Conservation (phyloP, 2,329 filamentous ascomycete genomes). For the Cadophora malorum region DNA sequence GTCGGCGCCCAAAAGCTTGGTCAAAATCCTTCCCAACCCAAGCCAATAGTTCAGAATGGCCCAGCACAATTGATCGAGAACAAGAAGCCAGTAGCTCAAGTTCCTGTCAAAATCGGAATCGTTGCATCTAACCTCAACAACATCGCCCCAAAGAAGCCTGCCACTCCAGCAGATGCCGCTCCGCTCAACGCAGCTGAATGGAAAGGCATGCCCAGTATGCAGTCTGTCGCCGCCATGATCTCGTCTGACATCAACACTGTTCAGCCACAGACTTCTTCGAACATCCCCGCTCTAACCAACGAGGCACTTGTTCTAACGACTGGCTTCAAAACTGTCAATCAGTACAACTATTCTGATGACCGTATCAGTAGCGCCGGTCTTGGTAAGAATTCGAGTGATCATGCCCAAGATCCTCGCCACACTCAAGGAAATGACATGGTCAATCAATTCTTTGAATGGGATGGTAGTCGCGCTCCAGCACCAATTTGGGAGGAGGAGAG, state of each 20-base stretch:
- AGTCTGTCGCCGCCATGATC: constrained; percentile 10
- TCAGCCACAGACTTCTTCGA: constrained; percentile 2
- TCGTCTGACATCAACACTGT: constrained; percentile 16
- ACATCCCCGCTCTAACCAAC: constrained; percentile 17
- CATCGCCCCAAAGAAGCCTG: background rate
- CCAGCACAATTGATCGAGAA: background rate
- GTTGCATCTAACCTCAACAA: background rate
- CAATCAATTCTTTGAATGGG: constrained; percentile 37
- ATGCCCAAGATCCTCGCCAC: constrained; percentile 32
- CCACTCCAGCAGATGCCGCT: background rate
- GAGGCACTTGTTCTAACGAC: constrained; percentile 22
- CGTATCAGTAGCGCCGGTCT: constrained; percentile 23
- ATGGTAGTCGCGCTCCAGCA: constrained; percentile 34
- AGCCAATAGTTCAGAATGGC: background rate
- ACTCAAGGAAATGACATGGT: constrained; percentile 33
- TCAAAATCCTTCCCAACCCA: background rate
- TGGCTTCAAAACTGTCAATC: constrained; percentile 19
- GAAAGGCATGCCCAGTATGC: constrained; percentile 8
- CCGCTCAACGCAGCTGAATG: constrained; percentile 5
- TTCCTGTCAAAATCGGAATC: background rate
- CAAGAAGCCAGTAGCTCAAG: constrained; percentile 2
- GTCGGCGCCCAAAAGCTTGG: constrained; percentile 7
- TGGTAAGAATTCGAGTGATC: background rate
- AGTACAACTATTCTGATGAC: constrained; percentile 26
- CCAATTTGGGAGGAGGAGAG: constrained; percentile 40